A percentile compares a stretch with the other conserved stretches of the same genome.
Evolutionary conservation across 495 filamentous ascomycete species (phyloP).

Genomic region (Thozetella sp.): DNA sequence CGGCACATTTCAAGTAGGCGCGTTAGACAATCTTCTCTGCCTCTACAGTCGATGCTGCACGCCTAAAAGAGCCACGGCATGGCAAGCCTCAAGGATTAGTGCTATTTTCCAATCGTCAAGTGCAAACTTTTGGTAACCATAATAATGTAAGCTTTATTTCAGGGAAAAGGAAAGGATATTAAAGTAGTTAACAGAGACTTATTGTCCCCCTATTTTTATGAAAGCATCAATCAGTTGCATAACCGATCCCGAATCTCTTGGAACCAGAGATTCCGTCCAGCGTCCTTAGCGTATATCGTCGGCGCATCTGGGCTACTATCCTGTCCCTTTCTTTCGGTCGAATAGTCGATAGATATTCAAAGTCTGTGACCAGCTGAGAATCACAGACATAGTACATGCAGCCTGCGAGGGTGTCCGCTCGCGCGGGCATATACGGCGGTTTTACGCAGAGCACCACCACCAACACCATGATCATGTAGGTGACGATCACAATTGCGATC

Average conservation of each 20-base stretch:
- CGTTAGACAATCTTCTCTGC: too few relatives aligned
- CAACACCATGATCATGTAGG: conserved; percentile 32
- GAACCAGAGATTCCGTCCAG: background rate
- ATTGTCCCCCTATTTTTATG: too few relatives aligned
- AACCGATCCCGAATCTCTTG: background rate
- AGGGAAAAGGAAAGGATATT: too few relatives aligned
- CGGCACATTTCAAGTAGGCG: too few relatives aligned
- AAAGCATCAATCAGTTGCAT: too few relatives aligned
- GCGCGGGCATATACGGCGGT: conserved; percentile 25
- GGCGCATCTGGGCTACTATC: background rate
- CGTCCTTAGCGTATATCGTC: background rate
- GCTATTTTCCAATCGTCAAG: too few relatives aligned
- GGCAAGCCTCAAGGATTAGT: too few relatives aligned
- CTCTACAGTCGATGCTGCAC: too few relatives aligned
- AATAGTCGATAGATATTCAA: conserved; percentile 22
- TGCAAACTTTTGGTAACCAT: too few relatives aligned
- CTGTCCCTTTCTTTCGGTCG: conserved; percentile 5
- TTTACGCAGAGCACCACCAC: conserved; percentile 22
- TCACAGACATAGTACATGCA: conserved; percentile 33
- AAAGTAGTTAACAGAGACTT: too few relatives aligned
- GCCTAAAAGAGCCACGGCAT: too few relatives aligned
- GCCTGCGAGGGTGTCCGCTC: conserved; percentile 25
- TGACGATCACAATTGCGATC: conserved; percentile 32
- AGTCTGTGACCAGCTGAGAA: conserved; percentile 19
- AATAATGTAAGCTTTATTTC: too few relatives aligned